Conservation (phyloP, 1,284 basidiomycete genomes). For the Ustilago nuda region DNA sequence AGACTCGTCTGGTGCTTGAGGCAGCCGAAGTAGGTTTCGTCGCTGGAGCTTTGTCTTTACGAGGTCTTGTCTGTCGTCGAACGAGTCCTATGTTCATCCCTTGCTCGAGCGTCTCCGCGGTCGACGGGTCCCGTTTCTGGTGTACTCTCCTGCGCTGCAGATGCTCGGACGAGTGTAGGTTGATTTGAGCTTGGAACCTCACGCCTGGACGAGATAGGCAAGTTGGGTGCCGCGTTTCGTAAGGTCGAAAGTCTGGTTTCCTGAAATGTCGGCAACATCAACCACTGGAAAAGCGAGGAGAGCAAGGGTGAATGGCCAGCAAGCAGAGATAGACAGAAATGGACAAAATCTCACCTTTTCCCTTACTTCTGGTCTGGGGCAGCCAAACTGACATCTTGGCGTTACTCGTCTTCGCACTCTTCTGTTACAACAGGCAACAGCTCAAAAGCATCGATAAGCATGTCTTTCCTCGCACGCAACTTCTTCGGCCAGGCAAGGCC, state of each 20-base stretch:
- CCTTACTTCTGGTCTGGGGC: not conserved
- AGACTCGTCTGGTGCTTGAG: conserved; percentile 30
- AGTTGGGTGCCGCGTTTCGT: conserved; percentile 55
- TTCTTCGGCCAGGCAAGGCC: conserved; percentile 36
- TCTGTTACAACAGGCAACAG: not conserved
- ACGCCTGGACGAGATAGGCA: conserved; percentile 43
- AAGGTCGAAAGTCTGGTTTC: conserved; percentile 58
- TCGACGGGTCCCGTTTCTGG: conserved; percentile 28
- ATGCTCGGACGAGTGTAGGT: conserved; percentile 29
- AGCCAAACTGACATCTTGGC: conserved; percentile 12
- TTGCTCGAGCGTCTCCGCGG: conserved; percentile 46
- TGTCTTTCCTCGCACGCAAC: conserved; percentile 47
- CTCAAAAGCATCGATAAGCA: conserved; percentile 2
- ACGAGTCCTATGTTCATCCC: conserved; percentile 57
- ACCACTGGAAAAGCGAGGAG: not conserved
- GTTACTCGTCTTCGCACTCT: not conserved
- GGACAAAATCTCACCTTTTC: not conserved
- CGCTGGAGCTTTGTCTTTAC: conserved; percentile 32
- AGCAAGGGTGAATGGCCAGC: not conserved
- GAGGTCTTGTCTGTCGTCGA: conserved; percentile 42
- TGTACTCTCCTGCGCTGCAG: conserved; percentile 51
- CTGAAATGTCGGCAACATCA: conserved; percentile 45
- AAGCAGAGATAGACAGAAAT: not conserved
- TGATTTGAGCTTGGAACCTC: conserved; percentile 55
- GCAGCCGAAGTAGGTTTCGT: conserved; percentile 19